Base-by-base conservation (phyloP, 129 eudicot species). In the Flaveria ramosissima region DNA sequence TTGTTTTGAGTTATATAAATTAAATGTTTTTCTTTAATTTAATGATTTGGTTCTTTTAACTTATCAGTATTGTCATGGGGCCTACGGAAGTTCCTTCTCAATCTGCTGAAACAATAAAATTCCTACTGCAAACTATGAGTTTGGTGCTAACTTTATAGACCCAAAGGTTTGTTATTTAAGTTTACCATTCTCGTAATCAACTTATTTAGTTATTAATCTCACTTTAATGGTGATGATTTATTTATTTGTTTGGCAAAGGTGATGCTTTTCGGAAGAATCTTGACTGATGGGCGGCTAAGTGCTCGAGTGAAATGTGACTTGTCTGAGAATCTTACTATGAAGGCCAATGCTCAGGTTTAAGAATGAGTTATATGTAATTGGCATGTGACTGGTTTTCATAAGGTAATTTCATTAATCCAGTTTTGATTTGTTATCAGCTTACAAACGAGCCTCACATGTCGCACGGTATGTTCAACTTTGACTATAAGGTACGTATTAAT, bases 371-470 rank as follows among this genome's bases (percentile, higher is more conserved):
- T 20, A 21, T 61, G 56, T 59, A 21, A 59, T 85, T 45, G 2
- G 42, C 24, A 2, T 10, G 48, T 32, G 24, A 69, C 6, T 45
- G 27, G 16, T 15, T 50, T 39, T 32, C 36, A n/a, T 9, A 11
- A 50, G 16, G 20, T 0, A 47, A 39, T 23, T 36, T 76, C 11
- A 53, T 72, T 72, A 63, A 72, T 72, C 1, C 39, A 32, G 70
- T 70, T 83, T 50, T 16, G 65, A 43, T 53, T 70, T 70, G 74
- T 23, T 43, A 66, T 74, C 88, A 93, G 98, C 96, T 93, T 77
- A 84, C 96, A 21, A 79, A 75, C 39, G 98, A 93, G 86, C 98
- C 96, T 43, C 97, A 93, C 83, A 90, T 91, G 98, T 93, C 98
- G 12, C 96, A 93, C 72, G 97, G 91, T 51, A 87, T 90, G 92